These are phyloP conservation scores for Fusarium irregulare DNA, from an alignment of 2,329 filamentous ascomycete genomes.

Conservation along the genomic window DNA sequence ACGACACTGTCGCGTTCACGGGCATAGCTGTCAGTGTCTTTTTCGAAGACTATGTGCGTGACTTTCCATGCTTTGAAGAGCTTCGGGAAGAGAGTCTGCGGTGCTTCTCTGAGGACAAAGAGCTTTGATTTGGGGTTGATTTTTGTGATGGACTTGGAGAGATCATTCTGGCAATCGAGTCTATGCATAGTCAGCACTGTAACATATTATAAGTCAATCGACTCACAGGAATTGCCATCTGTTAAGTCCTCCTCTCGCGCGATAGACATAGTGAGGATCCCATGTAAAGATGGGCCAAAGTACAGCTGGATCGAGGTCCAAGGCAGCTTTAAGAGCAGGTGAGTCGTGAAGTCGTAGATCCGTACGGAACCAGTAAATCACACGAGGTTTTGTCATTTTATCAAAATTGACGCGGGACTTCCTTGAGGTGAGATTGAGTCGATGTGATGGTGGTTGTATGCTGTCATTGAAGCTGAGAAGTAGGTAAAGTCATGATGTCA, in stretches of 20 bases:
- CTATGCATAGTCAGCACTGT: constrained; percentile 50
- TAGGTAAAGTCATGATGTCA: constrained; percentile 47
- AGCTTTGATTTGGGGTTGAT: constrained; percentile 78
- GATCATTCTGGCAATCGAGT: constrained; percentile 78
- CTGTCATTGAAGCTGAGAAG: constrained; percentile 12
- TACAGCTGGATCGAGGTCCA: constrained; percentile 74
- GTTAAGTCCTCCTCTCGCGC: constrained; percentile 75
- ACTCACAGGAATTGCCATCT: constrained; percentile 77
- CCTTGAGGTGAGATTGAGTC: neutral
- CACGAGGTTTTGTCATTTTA: constrained; percentile 55
- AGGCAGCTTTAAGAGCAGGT: constrained; percentile 76
- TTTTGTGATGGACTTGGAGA: constrained; percentile 73
- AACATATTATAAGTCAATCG: neutral
- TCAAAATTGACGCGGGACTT: neutral
- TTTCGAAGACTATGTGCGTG: constrained; percentile 82
- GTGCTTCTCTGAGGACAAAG: constrained; percentile 77
- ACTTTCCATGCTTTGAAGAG: constrained; percentile 79
- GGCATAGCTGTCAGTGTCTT: constrained; percentile 80
- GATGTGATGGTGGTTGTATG: neutral
- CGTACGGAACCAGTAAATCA: constrained; percentile 84
- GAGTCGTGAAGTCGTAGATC: constrained; percentile 83
- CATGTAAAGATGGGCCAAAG: constrained; percentile 83
- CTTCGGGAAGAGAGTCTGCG: constrained; percentile 77
- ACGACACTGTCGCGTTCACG: constrained; percentile 72
- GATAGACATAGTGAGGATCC: constrained; percentile 84